Conservation (phyloP, 2,329 filamentous ascomycete genomes). For the Neopestalotiopsis rosae region DNA sequence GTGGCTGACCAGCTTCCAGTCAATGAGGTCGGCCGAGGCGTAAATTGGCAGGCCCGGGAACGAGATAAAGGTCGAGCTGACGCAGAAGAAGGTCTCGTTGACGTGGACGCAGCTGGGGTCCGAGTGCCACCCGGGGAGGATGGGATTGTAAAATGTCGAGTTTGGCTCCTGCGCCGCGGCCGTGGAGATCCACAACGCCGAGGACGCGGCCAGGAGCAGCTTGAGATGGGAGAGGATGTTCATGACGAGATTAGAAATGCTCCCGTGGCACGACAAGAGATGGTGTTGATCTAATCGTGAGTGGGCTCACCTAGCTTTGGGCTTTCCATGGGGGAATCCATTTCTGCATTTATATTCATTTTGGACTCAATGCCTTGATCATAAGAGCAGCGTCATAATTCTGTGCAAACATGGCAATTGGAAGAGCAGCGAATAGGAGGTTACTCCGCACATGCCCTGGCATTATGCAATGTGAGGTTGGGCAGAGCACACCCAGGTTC, state of each 20-base stretch:
- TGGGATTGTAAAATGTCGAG: conserved; percentile 30
- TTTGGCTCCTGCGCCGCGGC: conserved; percentile 7
- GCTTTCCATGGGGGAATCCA: too few relatives aligned
- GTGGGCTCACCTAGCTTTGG: too few relatives aligned
- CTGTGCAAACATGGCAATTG: not conserved
- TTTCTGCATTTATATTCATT: not conserved
- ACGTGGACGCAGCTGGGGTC: conserved; percentile 37
- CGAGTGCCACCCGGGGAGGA: conserved; percentile 38
- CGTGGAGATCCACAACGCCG: not conserved
- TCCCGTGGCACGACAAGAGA: not conserved
- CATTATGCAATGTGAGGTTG: not conserved
- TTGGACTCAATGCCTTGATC: not conserved
- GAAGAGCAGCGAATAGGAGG: not conserved
- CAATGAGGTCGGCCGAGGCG: conserved; percentile 38
- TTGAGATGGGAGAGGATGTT: not conserved
- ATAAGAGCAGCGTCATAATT: not conserved
- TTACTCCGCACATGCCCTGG: not conserved
- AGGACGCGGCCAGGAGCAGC: not conserved
- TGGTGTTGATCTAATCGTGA: too few relatives aligned
- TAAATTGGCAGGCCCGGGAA: conserved; percentile 57
- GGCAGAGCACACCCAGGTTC: not conserved
- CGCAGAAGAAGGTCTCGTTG: conserved; percentile 38
- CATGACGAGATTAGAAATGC: not conserved
- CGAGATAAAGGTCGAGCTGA: conserved; percentile 65
- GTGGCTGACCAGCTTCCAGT: conserved; percentile 36